Conservation (phyloP, 2,329 filamentous ascomycete species). For the Penicillium sp. region DNA sequence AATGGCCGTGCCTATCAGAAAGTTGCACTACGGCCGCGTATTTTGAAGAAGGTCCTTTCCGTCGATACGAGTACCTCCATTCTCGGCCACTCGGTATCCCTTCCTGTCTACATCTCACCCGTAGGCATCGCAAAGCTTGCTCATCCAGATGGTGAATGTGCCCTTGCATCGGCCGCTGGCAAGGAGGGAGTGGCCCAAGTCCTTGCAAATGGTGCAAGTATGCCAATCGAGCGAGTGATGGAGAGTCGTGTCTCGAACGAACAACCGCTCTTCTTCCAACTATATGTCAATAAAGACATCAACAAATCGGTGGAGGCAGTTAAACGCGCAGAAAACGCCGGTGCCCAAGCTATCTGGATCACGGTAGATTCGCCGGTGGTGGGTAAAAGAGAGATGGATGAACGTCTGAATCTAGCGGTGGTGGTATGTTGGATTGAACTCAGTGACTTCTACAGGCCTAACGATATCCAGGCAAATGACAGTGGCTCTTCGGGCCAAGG, state of each 20-base stretch:
- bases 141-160: constrained; percentile 45
- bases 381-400: constrained; percentile 34
- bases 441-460: background rate
- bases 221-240: constrained; percentile 41
- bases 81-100: constrained; percentile 30
- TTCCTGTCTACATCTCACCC: constrained; percentile 45
- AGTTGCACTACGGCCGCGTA: constrained; percentile 49
- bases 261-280: constrained; percentile 35
- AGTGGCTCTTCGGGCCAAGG: constrained; percentile 20
- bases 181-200: constrained; percentile 38
- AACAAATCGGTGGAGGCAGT: constrained; percentile 26
- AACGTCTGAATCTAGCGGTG: constrained; percentile 27
- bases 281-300: constrained; percentile 40
- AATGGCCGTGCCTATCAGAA: constrained; percentile 46
- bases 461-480: constrained; percentile 9
- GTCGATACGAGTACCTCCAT: constrained; percentile 39
- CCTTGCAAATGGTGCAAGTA: constrained; percentile 40
- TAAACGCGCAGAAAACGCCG: constrained; percentile 26
- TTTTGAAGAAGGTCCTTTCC: constrained; percentile 40
- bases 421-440: constrained; percentile 13
- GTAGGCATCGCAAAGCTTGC: constrained; percentile 46
- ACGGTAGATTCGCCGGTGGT: constrained; percentile 37
- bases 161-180: constrained; percentile 41
- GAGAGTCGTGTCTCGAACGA: constrained; percentile 18
- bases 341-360: constrained; percentile 32